Percentiles rank a stretch among this genome's conserved stretches.
Evolutionary conservation across 495 filamentous ascomycete species (phyloP).

Genomic region (Massariosphaeria phaeospora): DNA sequence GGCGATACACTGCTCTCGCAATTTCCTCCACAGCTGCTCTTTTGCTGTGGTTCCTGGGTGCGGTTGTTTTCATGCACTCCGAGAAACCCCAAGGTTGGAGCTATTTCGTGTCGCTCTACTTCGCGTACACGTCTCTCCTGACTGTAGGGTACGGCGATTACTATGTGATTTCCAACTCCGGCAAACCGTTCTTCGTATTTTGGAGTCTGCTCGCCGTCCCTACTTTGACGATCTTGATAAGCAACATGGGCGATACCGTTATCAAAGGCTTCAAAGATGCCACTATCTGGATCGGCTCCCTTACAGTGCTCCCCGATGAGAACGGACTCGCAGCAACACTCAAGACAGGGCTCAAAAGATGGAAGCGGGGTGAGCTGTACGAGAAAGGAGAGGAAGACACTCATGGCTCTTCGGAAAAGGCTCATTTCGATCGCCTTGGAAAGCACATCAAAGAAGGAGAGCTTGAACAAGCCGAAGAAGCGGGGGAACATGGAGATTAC

Average conservation of each 20-base stretch:
- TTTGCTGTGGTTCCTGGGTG: slow-evolving; percentile 75
- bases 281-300: slow-evolving; percentile 63
- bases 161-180: slow-evolving; percentile 62
- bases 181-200: slow-evolving; percentile 79
- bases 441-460: slow-evolving; percentile 41
- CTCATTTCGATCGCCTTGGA: slow-evolving; percentile 35
- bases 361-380: slow-evolving; percentile 20
- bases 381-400: slow-evolving; percentile 25
- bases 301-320: slow-evolving; percentile 74
- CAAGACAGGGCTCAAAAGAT: slow-evolving; percentile 27
- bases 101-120: slow-evolving; percentile 80
- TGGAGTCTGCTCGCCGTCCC: slow-evolving; percentile 85
- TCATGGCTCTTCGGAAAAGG: slow-evolving; percentile 15
- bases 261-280: slow-evolving; percentile 64
- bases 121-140: slow-evolving; percentile 69
- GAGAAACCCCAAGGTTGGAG: slow-evolving; percentile 60
- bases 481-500: slow-evolving; percentile 44
- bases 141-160: slow-evolving; percentile 87
- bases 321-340: slow-evolving; percentile 38
- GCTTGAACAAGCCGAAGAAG: slow-evolving; percentile 41
- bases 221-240: slow-evolving; percentile 76
- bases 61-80: slow-evolving; percentile 60
- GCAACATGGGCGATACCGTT: slow-evolving; percentile 75
- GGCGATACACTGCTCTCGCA: slow-evolving; percentile 63
- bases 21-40: slow-evolving; percentile 61